Conservation (phyloP, 2,329 filamentous ascomycete genomes). For the Alternaria incomplexa region DNA sequence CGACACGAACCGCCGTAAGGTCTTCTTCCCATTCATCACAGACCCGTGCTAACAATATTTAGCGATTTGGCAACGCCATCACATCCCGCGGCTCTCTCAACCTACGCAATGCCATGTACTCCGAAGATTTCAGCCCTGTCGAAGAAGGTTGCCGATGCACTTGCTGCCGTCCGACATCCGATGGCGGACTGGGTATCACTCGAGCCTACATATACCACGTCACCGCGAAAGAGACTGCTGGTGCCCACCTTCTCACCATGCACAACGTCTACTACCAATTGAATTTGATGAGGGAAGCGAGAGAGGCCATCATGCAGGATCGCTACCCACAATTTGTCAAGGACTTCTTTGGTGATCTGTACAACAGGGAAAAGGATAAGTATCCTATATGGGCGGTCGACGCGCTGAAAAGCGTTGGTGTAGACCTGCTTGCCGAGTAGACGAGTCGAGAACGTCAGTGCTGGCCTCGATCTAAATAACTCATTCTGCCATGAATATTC, state of each 20-base stretch:
- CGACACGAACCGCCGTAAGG: slow-evolving; percentile 82
- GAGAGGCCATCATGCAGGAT: slow-evolving; percentile 82
- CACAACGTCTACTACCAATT: slow-evolving; percentile 96
- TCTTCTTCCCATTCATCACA: background rate
- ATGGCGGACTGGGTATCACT: slow-evolving; percentile 80
- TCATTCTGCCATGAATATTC: background rate
- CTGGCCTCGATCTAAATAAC: background rate
- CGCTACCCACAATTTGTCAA: slow-evolving; percentile 78
- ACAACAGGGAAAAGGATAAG: slow-evolving; percentile 64
- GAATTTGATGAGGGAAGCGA: slow-evolving; percentile 75
- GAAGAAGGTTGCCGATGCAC: slow-evolving; percentile 82
- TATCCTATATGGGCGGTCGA: slow-evolving; percentile 86
- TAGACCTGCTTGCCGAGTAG: slow-evolving; percentile 52
- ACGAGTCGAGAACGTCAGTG: background rate
- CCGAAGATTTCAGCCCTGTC: slow-evolving; percentile 81
- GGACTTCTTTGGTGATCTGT: slow-evolving; percentile 77
- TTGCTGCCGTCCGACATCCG: slow-evolving; percentile 71
- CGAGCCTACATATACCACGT: slow-evolving; percentile 91
- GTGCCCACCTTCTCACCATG: slow-evolving; percentile 84
- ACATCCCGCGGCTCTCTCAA: slow-evolving; percentile 84
- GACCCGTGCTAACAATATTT: background rate
- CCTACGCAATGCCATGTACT: slow-evolving; percentile 76
- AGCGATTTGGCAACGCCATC: slow-evolving; percentile 91
- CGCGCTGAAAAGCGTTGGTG: slow-evolving; percentile 77
- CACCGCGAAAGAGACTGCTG: slow-evolving; percentile 91